Evolutionary conservation across 2,329 filamentous ascomycete genomes (phyloP).

Genomic region (Calonectria pseudoreteaudii): DNA sequence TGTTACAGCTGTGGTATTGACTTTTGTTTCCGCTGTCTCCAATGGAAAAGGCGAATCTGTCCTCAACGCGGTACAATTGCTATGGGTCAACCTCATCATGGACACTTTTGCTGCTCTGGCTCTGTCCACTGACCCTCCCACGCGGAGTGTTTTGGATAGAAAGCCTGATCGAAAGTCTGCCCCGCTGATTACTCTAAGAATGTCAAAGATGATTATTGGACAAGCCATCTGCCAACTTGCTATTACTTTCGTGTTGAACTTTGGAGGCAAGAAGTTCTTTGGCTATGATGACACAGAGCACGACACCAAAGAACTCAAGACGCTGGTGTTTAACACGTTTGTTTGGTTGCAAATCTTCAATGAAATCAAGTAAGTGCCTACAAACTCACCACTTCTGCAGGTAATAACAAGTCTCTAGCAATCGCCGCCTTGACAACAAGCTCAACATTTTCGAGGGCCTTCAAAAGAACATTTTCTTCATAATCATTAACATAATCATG

Average conservation of each 20-base stretch:
- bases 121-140: conserved; percentile 72
- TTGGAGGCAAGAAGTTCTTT: conserved; percentile 68
- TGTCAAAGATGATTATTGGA: conserved; percentile 75
- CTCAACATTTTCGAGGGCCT: conserved; percentile 92
- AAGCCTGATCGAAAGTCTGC: conserved; percentile 71
- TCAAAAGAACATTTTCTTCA: conserved; percentile 83
- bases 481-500: conserved; percentile 84
- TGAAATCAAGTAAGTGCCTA: conserved; percentile 74
- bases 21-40: conserved; percentile 68
- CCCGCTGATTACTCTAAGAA: conserved; percentile 76
- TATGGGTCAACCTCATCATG: conserved; percentile 75
- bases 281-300: conserved; percentile 49
- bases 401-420: conserved; percentile 70
- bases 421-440: conserved; percentile 80
- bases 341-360: conserved; percentile 82
- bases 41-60: conserved; percentile 64
- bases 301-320: conserved; percentile 58
- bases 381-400: conserved; percentile 49
- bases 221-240: conserved; percentile 71
- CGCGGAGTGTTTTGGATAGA: conserved; percentile 68
- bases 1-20: conserved; percentile 70
- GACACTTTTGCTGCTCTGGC: conserved; percentile 73
- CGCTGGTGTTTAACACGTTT: conserved; percentile 76
- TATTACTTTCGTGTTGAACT: conserved; percentile 70
- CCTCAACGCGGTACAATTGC: conserved; percentile 69